A percentile compares a stretch with the other conserved stretches of the same genome.
Conservation (phyloP, 768 basidiomycete genomes). For the Tephrocybe sp. region DNA sequence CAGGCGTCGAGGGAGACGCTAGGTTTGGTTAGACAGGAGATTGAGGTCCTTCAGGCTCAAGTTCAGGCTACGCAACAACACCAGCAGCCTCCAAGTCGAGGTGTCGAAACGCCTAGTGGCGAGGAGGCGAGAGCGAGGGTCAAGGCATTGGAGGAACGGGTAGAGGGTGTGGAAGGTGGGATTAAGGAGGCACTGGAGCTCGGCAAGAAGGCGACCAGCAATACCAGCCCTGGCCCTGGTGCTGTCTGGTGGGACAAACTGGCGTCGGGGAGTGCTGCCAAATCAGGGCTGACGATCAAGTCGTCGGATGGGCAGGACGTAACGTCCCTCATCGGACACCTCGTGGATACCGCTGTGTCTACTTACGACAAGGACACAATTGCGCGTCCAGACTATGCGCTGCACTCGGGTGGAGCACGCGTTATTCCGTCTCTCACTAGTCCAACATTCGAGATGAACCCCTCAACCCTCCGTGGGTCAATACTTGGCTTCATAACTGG, state of each 20-base stretch:
- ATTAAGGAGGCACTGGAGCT: constrained; percentile 74
- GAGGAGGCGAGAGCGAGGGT: constrained; percentile 59
- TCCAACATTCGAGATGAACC: constrained; percentile 68
- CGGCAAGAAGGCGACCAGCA: constrained; percentile 42
- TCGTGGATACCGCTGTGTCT: constrained; percentile 77
- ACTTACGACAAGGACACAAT: constrained; percentile 73
- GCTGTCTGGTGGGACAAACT: constrained; percentile 77
- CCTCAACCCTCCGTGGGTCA: constrained; percentile 46
- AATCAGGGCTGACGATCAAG: constrained; percentile 60
- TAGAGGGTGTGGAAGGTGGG: constrained; percentile 60
- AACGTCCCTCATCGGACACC: constrained; percentile 64
- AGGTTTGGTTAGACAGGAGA: constrained; percentile 50
- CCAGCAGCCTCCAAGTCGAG: constrained; percentile 16
- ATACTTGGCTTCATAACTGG: constrained; percentile 61
- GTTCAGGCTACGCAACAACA: constrained; percentile 29
- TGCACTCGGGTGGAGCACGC: constrained; percentile 78
- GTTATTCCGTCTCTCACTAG: constrained; percentile 85
- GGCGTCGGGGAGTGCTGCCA: constrained; percentile 39
- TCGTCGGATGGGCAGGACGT: constrained; percentile 73
- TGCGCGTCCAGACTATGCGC: constrained; percentile 81
- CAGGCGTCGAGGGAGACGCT: constrained; percentile 46
- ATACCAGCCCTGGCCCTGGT: constrained; percentile 35
- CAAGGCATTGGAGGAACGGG: constrained; percentile 58
- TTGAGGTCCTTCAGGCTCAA: constrained; percentile 52
- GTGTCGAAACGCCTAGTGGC: constrained; percentile 33